Evolutionary conservation across 345 rosid genomes (phyloP), one percentile per base, ranked within the genome.

Genomic region (Gossypium bickii): DNA sequence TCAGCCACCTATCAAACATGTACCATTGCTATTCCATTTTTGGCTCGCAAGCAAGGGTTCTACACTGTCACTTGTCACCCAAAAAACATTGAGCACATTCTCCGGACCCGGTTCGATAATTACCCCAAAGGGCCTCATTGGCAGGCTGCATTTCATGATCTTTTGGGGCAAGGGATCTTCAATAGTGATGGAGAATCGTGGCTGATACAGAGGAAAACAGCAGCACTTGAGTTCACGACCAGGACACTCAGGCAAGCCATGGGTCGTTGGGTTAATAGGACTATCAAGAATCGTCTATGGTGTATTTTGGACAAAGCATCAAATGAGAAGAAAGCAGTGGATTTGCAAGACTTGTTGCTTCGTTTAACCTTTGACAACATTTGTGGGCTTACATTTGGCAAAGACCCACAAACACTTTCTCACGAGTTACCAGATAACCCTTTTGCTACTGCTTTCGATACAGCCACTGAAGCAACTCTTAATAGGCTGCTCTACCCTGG

Each of bases 131-230:
- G 98, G 15, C 97, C 95, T 7, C 80, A 77, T 6, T 90, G 92
- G 93, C 93, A 90, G 70, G 74, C 82, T 5, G 97, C 94, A 1
- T 92, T 93, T 82, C 96, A 89, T 57, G 98, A 93, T 78, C 83
- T 93, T 15, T 74, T 93, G 16, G 98, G 98, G 34, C 89, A 92
- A 55, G 98, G 98, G 61, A 93, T 93, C 75, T 93, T 93, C 77
- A 92, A 91, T 74, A 87, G 91, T 70, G 98, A 93, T 20, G 98
- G 98, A 6, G 97, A 93, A 12, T 88, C 93, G 0, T 93, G 98
- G 97, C 92, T 92, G 5, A 87, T 91, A 25, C 98, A 93, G 73
- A 87, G 97, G 15, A 93, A 93, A 76, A 89, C 95, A 0, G 98
- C 97, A 1, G 97, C 97, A 20, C 88, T 92, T 2, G 98, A 94